Base-by-base conservation (phyloP, 257 asterid genomes). In the Nicotiana paniculata region DNA sequence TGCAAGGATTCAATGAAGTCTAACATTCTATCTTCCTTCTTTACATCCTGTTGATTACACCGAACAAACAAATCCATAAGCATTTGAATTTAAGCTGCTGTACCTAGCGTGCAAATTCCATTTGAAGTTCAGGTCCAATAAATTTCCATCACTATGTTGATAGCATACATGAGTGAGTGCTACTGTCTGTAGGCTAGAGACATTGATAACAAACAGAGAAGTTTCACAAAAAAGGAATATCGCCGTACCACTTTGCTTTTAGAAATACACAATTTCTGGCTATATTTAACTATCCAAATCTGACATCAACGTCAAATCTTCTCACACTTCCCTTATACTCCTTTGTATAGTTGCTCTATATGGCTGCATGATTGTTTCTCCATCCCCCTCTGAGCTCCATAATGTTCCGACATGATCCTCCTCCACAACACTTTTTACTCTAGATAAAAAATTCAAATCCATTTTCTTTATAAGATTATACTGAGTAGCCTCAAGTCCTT, bases 71-170 rank as follows among this genome's bases (percentile, higher is more conserved):
- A 43, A 43, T 43, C 51, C 51, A 43, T 9, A 9, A 43, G 9
- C 51, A 43, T 43, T 43, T 43, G 51, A 43, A 43, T 43, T 43
- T 43, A 43, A 43, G 3, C 51, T 43, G 51, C 51, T 43, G 51
- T 2, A 43, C 12, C 51, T 9, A 43, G 51, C 51, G 3, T 11
- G 30, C 30, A 28, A 28, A 28, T 43, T 43, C 12, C 51, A 43
- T 43, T 75, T 33, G 80, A 75, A 75, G 53, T 75, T 72, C 61
- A 72, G 79, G 61, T 46, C 79, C 61, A 72, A 72, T 46, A 72
- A 72, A 72, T 72, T 46, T 13, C 48, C 48, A 43, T 48, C 37
- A 24, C 79, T 72, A 46, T 46, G 61, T 72, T 46, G 21, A 12
- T 72, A 35, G 39, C 24, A 72, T 72, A 46, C 61, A 72, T 21